phyloP scores from a whole-genome alignment of 768 basidiomycete genomes.

The Russula vinacea region DNA sequence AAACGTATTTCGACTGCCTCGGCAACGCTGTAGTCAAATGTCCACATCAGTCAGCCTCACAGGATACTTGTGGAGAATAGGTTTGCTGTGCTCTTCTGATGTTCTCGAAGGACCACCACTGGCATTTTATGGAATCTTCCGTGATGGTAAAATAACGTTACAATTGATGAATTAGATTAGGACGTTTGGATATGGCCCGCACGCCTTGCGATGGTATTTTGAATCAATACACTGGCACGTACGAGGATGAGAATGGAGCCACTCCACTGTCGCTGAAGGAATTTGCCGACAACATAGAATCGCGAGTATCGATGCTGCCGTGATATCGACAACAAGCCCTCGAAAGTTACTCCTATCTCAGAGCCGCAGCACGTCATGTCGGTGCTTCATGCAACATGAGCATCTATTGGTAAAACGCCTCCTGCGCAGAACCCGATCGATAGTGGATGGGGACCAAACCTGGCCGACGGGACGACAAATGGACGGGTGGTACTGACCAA shows the following conservation, averaged over 20 bases:
- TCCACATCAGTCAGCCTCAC: too few species aligned
- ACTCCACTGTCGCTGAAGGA: conserved; percentile 14
- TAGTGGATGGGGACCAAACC: not conserved
- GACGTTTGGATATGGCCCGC: conserved; percentile 13
- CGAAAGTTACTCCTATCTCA: conserved; percentile 10
- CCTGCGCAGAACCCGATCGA: not conserved
- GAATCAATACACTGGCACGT: conserved; percentile 4
- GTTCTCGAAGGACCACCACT: too few species aligned
- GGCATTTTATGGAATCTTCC: too few species aligned
- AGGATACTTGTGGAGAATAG: too few species aligned
- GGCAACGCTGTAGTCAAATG: too few species aligned
- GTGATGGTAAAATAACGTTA: too few species aligned
- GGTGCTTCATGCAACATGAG: conserved; percentile 1
- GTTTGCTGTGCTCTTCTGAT: too few species aligned
- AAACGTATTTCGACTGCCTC: too few species aligned
- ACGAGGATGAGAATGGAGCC: conserved; percentile 3
- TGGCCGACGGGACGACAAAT: not conserved
- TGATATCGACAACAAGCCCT: not conserved
- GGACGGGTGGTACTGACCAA: conserved; percentile 13
- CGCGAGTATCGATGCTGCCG: not conserved
- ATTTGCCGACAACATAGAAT: conserved; percentile 14
- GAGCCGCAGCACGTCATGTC: conserved; percentile 15
- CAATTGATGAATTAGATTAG: conserved; percentile 4
- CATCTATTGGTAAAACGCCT: conserved; percentile 6
- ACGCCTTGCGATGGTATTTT: conserved; percentile 14